Evolutionary conservation across 108 stramenopile genomes (phyloP).

Genomic region (Skeletonema marinoi): DNA sequence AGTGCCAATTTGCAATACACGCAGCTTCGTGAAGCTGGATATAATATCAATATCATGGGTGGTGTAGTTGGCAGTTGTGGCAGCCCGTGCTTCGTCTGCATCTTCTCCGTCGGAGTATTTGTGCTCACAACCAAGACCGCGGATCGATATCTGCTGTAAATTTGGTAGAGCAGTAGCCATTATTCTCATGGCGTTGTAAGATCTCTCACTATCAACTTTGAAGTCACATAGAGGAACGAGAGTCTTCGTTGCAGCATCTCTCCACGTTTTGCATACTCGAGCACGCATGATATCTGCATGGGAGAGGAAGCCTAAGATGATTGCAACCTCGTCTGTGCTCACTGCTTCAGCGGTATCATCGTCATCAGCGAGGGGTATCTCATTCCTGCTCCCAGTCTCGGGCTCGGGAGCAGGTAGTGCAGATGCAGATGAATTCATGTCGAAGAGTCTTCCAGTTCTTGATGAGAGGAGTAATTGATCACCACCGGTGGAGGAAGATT

Average conservation of each 20-base stretch:
- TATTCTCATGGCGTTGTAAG: neutral
- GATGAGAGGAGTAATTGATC: too few species aligned
- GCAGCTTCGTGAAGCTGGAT: neutral
- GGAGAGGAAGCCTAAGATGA: neutral
- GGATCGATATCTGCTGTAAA: neutral
- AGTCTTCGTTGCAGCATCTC: constrained; percentile 4
- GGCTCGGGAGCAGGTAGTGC: neutral
- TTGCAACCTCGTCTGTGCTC: neutral
- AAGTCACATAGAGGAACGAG: neutral
- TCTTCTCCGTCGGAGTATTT: too few species aligned
- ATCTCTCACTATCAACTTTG: neutral
- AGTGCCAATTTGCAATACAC: neutral
- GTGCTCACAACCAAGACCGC: too few species aligned
- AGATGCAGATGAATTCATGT: neutral
- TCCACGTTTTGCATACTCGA: neutral
- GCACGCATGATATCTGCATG: too few species aligned
- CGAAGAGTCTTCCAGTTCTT: neutral
- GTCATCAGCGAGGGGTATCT: neutral
- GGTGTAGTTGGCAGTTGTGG: neutral
- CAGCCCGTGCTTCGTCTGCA: too few species aligned
- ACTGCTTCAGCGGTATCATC: neutral
- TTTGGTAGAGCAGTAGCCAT: neutral
- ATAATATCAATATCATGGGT: neutral
- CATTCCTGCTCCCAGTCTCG: neutral
- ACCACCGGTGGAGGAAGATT: too few species aligned